Base-by-base conservation (phyloP, 345 rosid species). In the Salix koriyanagi region DNA sequence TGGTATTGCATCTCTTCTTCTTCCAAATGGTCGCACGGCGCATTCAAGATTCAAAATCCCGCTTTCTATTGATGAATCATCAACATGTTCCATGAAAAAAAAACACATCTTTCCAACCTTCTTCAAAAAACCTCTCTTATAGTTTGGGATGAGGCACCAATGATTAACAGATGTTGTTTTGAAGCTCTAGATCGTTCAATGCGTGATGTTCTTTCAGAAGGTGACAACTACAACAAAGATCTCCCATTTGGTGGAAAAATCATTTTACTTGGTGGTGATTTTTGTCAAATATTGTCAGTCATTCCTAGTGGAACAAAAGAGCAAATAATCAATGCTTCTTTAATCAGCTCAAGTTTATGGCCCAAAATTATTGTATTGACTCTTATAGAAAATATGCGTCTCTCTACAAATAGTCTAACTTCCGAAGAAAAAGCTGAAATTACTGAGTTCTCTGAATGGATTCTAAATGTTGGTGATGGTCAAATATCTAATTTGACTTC, bases 1-100 rank as follows among this genome's bases (percentile, higher is more conserved):
- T 10, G 2, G 58, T 4, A 73, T 44, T 12, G 4, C 61, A 2
- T 11, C 54, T 1, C 1, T 73, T 4, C 61, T 73, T 10, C 23
- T 73, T 4, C 58, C n/a, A 3, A 41, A 19, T 19, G 65, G 67
- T 5, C 4, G 7, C 42, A 73, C 18, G 0, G 0, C 28, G 0
- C 30, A 74, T 15, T 74, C 37, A 11, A 36, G 68, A 36, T 61
- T 73, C 42, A 73, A 37, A 60, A 73, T 73, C 21, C 56, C 54
- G 1, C 14, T 62, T 7, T 10, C 14, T 12, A 0, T 42, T 11
- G 48, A 42, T 42, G 34, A 39, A 39, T 39, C 42, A 11, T 61
- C 66, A 19, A 61, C 14, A 11, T 61, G 66, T 26, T 3, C 72
- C 58, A 23, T n/a, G 26, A 32, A 32, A 32, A 3, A 32, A 32